These are phyloP conservation scores for Firmiana major DNA, from an alignment of 345 rosid genomes.

Conservation along the genomic window DNA sequence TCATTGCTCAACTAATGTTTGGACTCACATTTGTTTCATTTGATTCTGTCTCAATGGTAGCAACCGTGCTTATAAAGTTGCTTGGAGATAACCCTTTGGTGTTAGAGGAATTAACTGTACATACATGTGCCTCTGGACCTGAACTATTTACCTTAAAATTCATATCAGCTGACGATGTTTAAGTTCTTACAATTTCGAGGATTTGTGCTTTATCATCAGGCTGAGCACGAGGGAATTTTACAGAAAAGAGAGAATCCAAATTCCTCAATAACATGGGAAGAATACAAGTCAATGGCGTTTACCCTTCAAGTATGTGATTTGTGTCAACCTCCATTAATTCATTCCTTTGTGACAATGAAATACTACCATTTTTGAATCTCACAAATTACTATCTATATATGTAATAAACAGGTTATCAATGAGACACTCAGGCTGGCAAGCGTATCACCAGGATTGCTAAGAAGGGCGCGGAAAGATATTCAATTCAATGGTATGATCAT, in stretches of 20 bases:
- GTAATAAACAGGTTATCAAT: constrained; percentile 26
- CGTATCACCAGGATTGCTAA: constrained; percentile 25
- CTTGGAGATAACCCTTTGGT: constrained; percentile 28
- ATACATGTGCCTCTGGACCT: not conserved
- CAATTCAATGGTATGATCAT: constrained; percentile 13
- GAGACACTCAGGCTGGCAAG: constrained; percentile 32
- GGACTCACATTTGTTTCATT: constrained; percentile 15
- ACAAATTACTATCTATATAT: not conserved
- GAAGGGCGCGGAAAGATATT: constrained; percentile 24
- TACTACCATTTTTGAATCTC: not conserved
- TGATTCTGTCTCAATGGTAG: constrained; percentile 15
- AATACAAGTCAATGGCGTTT: constrained; percentile 37
- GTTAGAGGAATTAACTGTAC: constrained; percentile 22
- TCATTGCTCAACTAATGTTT: constrained; percentile 14
- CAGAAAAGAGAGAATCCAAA: constrained; percentile 16
- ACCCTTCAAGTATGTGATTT: constrained; percentile 26
- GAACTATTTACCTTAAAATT: not conserved
- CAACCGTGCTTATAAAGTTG: constrained; percentile 23
- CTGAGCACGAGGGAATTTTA: constrained; percentile 28
- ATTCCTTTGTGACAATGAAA: not conserved
- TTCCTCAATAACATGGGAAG: constrained; percentile 34
- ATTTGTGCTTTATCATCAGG: constrained; percentile 19
- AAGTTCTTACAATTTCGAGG: not conserved
- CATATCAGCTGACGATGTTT: not conserved
- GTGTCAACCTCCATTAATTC: not conserved